Evolutionary conservation across 2,329 filamentous ascomycete species (phyloP).

Genomic region (Exophiala phaeomuriformis): DNA sequence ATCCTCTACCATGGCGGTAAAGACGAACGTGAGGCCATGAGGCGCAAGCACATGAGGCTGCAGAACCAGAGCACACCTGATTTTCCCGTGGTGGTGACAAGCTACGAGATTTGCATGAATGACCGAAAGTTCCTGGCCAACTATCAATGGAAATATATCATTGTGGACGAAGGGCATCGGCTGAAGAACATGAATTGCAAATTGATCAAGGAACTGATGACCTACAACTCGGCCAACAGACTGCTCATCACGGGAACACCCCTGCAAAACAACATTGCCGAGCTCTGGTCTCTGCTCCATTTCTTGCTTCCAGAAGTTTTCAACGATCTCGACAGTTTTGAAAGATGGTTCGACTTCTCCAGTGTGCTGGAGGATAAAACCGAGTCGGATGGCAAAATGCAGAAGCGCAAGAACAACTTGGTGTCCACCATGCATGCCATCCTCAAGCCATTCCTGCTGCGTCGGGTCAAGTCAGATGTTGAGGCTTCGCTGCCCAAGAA

Average conservation of each 20-base stretch:
- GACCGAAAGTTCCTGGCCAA: conserved; percentile 74
- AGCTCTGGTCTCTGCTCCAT: conserved; percentile 90
- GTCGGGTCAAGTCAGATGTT: conserved; percentile 87
- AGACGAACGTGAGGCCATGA: conserved; percentile 66
- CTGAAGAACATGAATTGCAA: conserved; percentile 96
- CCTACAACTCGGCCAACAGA: conserved; percentile 82
- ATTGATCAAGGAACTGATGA: conserved; percentile 78
- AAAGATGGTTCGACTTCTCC: conserved; percentile 95
- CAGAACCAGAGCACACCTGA: conserved; percentile 58
- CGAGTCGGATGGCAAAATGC: conserved; percentile 64
- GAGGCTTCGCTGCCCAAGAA: conserved; percentile 90
- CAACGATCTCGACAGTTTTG: conserved; percentile 84
- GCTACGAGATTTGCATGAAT: conserved; percentile 91
- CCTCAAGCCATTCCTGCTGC: conserved; percentile 79
- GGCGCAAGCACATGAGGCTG: conserved; percentile 61
- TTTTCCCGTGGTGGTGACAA: conserved; percentile 90
- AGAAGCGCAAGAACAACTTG: conserved; percentile 67
- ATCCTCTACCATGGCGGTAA: conserved; percentile 86
- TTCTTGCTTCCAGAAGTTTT: conserved; percentile 91
- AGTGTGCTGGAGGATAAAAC: conserved; percentile 77
- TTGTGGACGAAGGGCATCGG: conserved; percentile 96
- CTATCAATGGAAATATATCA: conserved; percentile 95
- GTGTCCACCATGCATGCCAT: conserved; percentile 88
- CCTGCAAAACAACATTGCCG: conserved; percentile 88
- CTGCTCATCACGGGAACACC: conserved; percentile 92